Conservation (phyloP, 768 basidiomycete species). For the Amanita rubescens region DNA sequence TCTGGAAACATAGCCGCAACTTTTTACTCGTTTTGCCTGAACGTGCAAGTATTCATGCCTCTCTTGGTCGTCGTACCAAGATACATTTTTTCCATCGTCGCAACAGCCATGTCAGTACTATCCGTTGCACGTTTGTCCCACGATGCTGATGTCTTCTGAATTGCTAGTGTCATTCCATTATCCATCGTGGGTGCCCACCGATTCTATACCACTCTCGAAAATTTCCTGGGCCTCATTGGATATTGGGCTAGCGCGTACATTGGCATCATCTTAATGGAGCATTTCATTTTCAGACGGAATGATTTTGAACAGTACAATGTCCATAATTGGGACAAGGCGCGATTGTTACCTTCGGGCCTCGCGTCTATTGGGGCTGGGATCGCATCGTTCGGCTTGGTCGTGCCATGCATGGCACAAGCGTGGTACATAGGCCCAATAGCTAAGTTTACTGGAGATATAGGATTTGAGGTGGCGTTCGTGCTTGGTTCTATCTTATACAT, state of each 20-base stretch:
- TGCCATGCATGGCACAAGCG: slow-evolving; percentile 67
- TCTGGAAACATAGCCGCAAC: slow-evolving; percentile 77
- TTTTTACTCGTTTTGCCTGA: slow-evolving; percentile 74
- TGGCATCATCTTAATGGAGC: slow-evolving; percentile 60
- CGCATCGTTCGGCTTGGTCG: slow-evolving; percentile 47
- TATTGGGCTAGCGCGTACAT: slow-evolving; percentile 62
- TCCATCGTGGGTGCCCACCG: slow-evolving; percentile 67
- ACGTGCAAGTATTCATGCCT: slow-evolving; percentile 64
- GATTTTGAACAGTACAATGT: slow-evolving; percentile 46
- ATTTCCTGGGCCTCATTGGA: slow-evolving; percentile 71
- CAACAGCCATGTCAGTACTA: slow-evolving; percentile 56
- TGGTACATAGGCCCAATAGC: slow-evolving; percentile 79
- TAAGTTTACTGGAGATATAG: slow-evolving; percentile 63
- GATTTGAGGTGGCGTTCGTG: slow-evolving; percentile 68
- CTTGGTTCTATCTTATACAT: slow-evolving; percentile 48
- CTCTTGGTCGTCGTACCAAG: slow-evolving; percentile 54
- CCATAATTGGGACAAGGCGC: slow-evolving; percentile 48
- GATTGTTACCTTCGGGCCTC: slow-evolving; percentile 55
- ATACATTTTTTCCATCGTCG: slow-evolving; percentile 68
- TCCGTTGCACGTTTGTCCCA: background rate
- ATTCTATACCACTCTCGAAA: slow-evolving; percentile 62
- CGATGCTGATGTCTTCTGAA: background rate
- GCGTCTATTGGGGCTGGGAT: slow-evolving; percentile 52
- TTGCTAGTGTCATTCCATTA: slow-evolving; percentile 55
- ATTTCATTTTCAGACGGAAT: slow-evolving; percentile 55